Evolutionary conservation across 2,329 filamentous ascomycete species (phyloP).

Genomic region (Nectriaceae sp.): DNA sequence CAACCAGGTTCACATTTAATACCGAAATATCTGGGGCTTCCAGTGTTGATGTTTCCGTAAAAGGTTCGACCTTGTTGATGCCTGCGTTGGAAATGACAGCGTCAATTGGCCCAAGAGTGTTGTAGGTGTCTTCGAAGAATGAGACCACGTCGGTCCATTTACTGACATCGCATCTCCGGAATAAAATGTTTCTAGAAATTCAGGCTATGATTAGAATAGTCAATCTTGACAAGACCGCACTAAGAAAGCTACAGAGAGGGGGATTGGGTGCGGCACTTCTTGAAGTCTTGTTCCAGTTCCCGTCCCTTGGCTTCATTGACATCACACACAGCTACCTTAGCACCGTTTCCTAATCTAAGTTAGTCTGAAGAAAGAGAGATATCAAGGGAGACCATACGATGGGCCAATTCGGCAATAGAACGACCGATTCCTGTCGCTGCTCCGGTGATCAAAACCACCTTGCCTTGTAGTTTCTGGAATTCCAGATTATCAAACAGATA

Average conservation of each 20-base stretch:
- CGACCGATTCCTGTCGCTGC: slow-evolving; percentile 7
- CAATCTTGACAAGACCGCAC: no score
- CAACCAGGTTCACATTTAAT: slow-evolving; percentile 7
- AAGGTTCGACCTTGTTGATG: slow-evolving; percentile 3
- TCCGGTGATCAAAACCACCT: slow-evolving; percentile 3
- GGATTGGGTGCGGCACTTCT: background rate
- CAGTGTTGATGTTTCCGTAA: background rate
- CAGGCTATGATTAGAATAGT: no score
- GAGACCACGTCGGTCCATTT: slow-evolving; percentile 1
- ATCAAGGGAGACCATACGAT: background rate
- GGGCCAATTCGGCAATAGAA: slow-evolving; percentile 4
- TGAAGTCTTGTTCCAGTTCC: background rate
- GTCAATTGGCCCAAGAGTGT: slow-evolving; percentile 1
- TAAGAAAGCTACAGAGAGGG: no score
- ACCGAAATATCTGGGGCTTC: slow-evolving; percentile 1
- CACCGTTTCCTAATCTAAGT: background rate
- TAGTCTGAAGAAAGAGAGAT: no score
- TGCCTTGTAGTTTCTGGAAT: background rate
- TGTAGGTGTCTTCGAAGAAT: slow-evolving; percentile 1
- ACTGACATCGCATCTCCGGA: slow-evolving; percentile 8
- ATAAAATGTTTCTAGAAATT: background rate
- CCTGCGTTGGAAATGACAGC: slow-evolving; percentile 7
- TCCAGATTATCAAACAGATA: background rate
- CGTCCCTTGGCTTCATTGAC: background rate
- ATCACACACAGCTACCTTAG: slow-evolving; percentile 1